Evolutionary conservation across 2,329 filamentous ascomycete species (phyloP).

Genomic region (Helotiales sp.): DNA sequence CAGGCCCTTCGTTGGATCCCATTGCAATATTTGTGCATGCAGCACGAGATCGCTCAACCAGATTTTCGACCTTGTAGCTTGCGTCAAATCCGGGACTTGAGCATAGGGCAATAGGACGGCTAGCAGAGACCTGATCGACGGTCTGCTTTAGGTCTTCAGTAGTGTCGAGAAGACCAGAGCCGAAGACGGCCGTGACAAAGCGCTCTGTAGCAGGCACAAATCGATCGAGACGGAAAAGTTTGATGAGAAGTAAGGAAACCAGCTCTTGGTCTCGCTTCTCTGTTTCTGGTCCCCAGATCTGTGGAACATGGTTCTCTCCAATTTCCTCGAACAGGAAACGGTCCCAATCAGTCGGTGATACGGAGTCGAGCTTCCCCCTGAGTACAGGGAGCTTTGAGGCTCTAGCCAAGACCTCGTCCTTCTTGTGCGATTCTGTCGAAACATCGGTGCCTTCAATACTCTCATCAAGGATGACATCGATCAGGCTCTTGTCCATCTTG

Average conservation of each 20-base stretch:
- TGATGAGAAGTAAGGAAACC: constrained; percentile 83
- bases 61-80: constrained; percentile 95
- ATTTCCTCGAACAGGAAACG: constrained; percentile 82
- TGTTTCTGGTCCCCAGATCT: constrained; percentile 66
- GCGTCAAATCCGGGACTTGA: constrained; percentile 97
- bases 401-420: constrained; percentile 66
- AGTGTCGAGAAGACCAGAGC: constrained; percentile 76
- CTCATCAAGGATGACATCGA: constrained; percentile 83
- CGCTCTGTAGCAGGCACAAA: constrained; percentile 91
- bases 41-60: constrained; percentile 81
- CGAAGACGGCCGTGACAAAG: constrained; percentile 88
- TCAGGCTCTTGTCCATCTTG: constrained; percentile 86
- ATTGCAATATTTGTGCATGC: constrained; percentile 97
- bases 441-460: constrained; percentile 75
- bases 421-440: constrained; percentile 64
- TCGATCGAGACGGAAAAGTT: constrained; percentile 91
- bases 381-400: constrained; percentile 71
- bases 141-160: constrained; percentile 84
- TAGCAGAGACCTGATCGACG: constrained; percentile 79
- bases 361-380: constrained; percentile 67
- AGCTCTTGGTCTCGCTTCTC: constrained; percentile 74
- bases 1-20: constrained; percentile 93
- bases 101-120: constrained; percentile 84
- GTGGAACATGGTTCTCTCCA: constrained; percentile 80
- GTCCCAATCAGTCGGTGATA: constrained; percentile 69